Percentiles rank a stretch among this genome's conserved stretches.
phyloP scores from a whole-genome alignment of 2,329 filamentous ascomycete species.

The Ophiostoma novo-ulmi region DNA sequence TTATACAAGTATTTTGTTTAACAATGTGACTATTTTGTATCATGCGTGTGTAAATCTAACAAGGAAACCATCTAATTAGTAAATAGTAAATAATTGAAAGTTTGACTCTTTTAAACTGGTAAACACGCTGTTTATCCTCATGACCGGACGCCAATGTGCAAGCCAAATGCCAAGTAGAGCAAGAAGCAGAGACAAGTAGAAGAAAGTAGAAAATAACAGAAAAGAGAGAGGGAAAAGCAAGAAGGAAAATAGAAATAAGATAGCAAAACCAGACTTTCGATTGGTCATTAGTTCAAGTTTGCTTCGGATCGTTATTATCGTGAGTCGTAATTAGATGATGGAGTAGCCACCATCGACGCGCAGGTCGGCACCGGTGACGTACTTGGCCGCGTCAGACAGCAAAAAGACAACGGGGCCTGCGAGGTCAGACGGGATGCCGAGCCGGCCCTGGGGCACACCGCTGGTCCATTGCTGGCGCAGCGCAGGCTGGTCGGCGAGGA shows the following conservation, averaged over 20 bases:
- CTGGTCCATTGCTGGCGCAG: slow-evolving; percentile 87
- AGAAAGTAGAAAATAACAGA: background rate
- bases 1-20: background rate
- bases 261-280: background rate
- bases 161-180: background rate
- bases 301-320: background rate
- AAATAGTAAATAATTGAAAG: background rate
- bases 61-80: background rate
- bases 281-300: background rate
- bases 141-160: slow-evolving; percentile 8
- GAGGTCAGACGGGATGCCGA: slow-evolving; percentile 85
- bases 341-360: slow-evolving; percentile 87
- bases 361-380: slow-evolving; percentile 68
- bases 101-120: background rate
- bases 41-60: background rate
- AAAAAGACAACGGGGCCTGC: slow-evolving; percentile 91
- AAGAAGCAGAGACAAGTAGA: background rate
- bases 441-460: slow-evolving; percentile 86
- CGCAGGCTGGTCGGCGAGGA: slow-evolving; percentile 87
- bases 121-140: background rate
- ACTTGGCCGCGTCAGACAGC: slow-evolving; percentile 70
- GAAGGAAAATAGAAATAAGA: background rate
- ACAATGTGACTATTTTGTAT: background rate
- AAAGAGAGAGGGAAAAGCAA: background rate
- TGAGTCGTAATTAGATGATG: slow-evolving; percentile 51